Percentiles rank a stretch among this genome's conserved stretches.
Conservation (phyloP, 345 rosid genomes). For the Bretschneidera sinensis region DNA sequence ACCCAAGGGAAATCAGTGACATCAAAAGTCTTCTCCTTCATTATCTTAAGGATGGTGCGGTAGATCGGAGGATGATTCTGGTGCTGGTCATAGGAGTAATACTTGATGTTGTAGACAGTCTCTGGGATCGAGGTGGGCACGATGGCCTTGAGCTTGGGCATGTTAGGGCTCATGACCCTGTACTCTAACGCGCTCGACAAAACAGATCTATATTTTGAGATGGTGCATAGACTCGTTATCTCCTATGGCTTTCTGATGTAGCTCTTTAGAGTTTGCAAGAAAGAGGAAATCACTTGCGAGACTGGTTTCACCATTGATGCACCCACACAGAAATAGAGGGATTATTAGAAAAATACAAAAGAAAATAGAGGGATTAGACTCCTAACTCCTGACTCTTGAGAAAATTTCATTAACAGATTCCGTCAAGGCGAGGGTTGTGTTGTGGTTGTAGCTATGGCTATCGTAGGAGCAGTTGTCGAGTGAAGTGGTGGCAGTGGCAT, state of each 20-base stretch:
- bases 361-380: too few species aligned
- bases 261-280: constrained; percentile 56
- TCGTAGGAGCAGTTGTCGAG: too few species aligned
- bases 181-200: constrained; percentile 66
- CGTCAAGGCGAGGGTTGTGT: too few species aligned
- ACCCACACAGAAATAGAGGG: constrained; percentile 13
- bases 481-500: too few species aligned
- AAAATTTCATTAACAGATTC: too few species aligned
- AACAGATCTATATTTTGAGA: constrained; percentile 65
- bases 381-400: too few species aligned
- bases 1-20: constrained; percentile 68
- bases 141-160: constrained; percentile 42
- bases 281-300: constrained; percentile 37
- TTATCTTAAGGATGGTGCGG: constrained; percentile 60
- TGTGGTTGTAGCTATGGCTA: too few species aligned
- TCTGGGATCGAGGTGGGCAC: constrained; percentile 79
- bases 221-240: constrained; percentile 82
- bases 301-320: constrained; percentile 62
- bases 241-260: constrained; percentile 95
- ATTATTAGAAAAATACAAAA: too few species aligned
- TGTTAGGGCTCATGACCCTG: constrained; percentile 75
- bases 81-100: constrained; percentile 73
- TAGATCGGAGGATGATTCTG: constrained; percentile 79
- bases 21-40: constrained; percentile 68
- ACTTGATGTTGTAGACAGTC: constrained; percentile 82